Conservation (phyloP, 805 yeast species). For the Teunomyces atbi region DNA sequence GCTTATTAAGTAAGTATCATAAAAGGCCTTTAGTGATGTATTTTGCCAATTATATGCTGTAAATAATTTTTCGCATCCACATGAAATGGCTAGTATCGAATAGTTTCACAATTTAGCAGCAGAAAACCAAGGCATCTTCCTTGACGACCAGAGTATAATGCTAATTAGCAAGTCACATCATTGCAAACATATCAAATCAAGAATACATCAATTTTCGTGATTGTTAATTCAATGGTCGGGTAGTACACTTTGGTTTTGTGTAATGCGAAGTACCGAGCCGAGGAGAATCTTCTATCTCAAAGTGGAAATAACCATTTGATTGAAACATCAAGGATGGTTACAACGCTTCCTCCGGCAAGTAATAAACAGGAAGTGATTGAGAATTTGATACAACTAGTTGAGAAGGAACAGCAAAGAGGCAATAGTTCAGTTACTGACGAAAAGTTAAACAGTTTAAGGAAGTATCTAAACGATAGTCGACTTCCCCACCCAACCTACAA, state of each 20-base stretch:
- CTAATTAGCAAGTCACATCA: too few species aligned
- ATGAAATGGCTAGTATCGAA: too few species aligned
- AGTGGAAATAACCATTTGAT: not conserved
- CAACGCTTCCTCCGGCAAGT: not conserved
- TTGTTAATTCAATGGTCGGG: not conserved
- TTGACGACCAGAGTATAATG: too few species aligned
- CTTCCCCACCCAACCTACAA: conserved; percentile 5
- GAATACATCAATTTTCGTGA: not conserved
- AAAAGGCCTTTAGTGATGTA: too few species aligned
- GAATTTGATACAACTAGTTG: conserved; percentile 29
- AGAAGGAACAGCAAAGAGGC: conserved; percentile 37
- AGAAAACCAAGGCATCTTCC: too few species aligned
- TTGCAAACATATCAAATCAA: not conserved
- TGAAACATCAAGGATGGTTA: not conserved
- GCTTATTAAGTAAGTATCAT: too few species aligned
- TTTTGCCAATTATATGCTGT: too few species aligned
- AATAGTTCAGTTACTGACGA: conserved; percentile 37
- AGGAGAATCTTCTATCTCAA: conserved; percentile 1
- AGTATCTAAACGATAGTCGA: conserved; percentile 20
- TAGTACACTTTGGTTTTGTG: not conserved
- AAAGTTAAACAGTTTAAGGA: conserved; percentile 30
- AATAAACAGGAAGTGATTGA: conserved; percentile 26
- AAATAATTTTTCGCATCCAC: too few species aligned
- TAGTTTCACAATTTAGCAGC: too few species aligned
- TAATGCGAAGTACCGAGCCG: not conserved